These are phyloP conservation scores for Harringtonia lauricola DNA, from an alignment of 2,329 filamentous ascomycete genomes.

Conservation along the genomic window DNA sequence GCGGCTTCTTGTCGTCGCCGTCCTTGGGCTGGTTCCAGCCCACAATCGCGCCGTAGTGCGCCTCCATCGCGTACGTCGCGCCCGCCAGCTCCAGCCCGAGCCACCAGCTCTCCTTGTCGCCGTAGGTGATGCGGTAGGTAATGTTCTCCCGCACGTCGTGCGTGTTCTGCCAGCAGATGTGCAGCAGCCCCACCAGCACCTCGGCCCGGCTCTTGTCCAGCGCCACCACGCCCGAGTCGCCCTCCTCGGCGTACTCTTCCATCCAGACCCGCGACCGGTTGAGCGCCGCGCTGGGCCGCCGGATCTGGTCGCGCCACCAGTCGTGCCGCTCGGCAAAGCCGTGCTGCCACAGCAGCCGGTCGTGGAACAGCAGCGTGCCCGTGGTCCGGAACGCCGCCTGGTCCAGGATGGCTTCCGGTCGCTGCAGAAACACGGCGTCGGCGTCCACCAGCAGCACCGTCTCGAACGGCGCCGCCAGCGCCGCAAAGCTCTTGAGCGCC, in stretches of 20 bases:
- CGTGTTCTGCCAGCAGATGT: slow-evolving; percentile 5
- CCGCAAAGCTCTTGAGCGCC: slow-evolving; percentile 4
- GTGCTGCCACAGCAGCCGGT: slow-evolving; percentile 3
- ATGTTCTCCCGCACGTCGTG: slow-evolving; percentile 2
- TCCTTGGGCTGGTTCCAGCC: background rate
- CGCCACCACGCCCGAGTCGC: slow-evolving; percentile 3
- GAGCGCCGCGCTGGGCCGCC: slow-evolving; percentile 3
- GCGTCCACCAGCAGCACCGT: slow-evolving; percentile 4
- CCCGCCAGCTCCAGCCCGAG: slow-evolving; percentile 3
- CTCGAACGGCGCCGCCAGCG: slow-evolving; percentile 3
- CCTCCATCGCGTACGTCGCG: background rate
- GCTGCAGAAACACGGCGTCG: slow-evolving; percentile 4
- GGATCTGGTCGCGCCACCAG: slow-evolving; percentile 5
- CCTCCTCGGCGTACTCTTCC: slow-evolving; percentile 1
- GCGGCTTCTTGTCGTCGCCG: background rate
- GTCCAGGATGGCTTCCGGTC: slow-evolving; percentile 1
- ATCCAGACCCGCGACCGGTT: slow-evolving; percentile 1
- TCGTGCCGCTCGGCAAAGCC: background rate
- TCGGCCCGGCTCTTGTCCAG: slow-evolving; percentile 2
- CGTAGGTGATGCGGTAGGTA: slow-evolving; percentile 2
- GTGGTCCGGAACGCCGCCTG: background rate
- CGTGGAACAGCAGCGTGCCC: slow-evolving; percentile 2
- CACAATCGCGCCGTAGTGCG: slow-evolving; percentile 2
- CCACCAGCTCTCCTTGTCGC: slow-evolving; percentile 7
- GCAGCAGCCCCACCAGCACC: slow-evolving; percentile 1